Evolutionary conservation across 2,329 filamentous ascomycete species (phyloP).

Genomic region (Penicillium sp.): DNA sequence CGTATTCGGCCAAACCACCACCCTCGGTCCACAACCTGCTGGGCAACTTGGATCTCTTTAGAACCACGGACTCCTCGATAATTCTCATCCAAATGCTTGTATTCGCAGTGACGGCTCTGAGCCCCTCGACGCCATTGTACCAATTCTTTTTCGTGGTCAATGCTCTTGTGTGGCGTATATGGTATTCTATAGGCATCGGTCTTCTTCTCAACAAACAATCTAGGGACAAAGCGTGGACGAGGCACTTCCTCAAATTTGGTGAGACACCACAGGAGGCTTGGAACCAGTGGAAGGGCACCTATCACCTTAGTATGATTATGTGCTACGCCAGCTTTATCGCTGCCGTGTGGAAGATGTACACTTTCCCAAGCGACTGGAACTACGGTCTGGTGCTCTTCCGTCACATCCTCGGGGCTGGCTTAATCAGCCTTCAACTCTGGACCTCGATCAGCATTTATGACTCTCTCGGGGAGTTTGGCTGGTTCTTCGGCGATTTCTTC

Average conservation of each 20-base stretch:
- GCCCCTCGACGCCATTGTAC: slow-evolving; percentile 73
- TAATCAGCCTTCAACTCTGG: slow-evolving; percentile 89
- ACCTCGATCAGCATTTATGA: slow-evolving; percentile 92
- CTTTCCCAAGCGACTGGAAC: slow-evolving; percentile 79
- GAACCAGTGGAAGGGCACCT: slow-evolving; percentile 96
- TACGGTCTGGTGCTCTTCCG: slow-evolving; percentile 83
- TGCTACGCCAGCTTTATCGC: slow-evolving; percentile 87
- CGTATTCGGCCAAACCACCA: slow-evolving; percentile 54
- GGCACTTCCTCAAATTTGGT: slow-evolving; percentile 96
- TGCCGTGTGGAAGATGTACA: slow-evolving; percentile 96
- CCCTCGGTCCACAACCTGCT: slow-evolving; percentile 78
- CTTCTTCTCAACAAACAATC: slow-evolving; percentile 84
- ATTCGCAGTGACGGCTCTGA: slow-evolving; percentile 69
- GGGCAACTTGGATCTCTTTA: slow-evolving; percentile 82
- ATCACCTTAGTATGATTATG: slow-evolving; percentile 88
- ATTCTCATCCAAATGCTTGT: slow-evolving; percentile 76
- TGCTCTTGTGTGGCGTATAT: slow-evolving; percentile 80
- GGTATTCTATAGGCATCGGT: slow-evolving; percentile 88
- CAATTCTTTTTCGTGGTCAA: slow-evolving; percentile 79
- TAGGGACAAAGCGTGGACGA: slow-evolving; percentile 88
- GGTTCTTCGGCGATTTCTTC: slow-evolving; percentile 99
- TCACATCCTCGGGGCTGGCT: slow-evolving; percentile 77
- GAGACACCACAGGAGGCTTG: slow-evolving; percentile 89
- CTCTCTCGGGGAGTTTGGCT: slow-evolving; percentile 93
- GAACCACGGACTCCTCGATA: slow-evolving; percentile 79